Base-by-base conservation (phyloP, 371 early-diverging fungal species). In the Mucor mucedo region DNA sequence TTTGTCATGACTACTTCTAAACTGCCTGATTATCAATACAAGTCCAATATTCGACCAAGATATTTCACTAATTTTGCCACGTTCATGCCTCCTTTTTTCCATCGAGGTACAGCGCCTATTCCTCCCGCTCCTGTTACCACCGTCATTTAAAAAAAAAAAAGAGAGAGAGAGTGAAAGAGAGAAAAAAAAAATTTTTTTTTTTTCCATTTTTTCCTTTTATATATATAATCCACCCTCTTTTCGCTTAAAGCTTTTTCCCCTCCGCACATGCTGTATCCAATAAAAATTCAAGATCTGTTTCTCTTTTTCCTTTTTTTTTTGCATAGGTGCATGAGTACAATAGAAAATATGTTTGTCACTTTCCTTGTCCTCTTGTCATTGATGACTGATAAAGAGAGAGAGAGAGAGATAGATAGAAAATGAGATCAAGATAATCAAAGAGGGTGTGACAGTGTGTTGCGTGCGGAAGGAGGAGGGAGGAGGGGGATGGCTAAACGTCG, bases 1-100 rank as follows among this genome's bases (percentile, higher is more conserved):
- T 30, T 47, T 21, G 54, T 62, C 10, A 62, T 62, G 62, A 28
- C 13, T 13, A 62, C 62, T 2, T 21, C 16, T 41, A 16, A 38
- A 44, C 32, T 44, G 42, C 47, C 60, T 30, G 33, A 14, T 3
- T 59, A 50, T 30, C 50, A 50, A 30, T 29, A 50, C 30, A 50
- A 50, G 11, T 13, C 13, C 5, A 58, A 47, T 27, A 6, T 5
- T 30, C 27, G 40, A 3, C 13, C 13, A 53, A 35, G 29, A 14
- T 38, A 38, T 38, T 14, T 53, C 13, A 33, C 53, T 35, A 35
- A 5, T 7, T n/a, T 53, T 16, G 7, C 32, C n/a, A 38, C 38
- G 4, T 53, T 16, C 9, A n/a, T 33, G 33, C 53, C 53, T 4
- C 38, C 13, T 0, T 50, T 50, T 13, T 30, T 50, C 3, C 13